A percentile compares a stretch with the other conserved stretches of the same genome.
Conservation (phyloP, 2,329 filamentous ascomycete species). For the Ceratocystis eucalypticola region DNA sequence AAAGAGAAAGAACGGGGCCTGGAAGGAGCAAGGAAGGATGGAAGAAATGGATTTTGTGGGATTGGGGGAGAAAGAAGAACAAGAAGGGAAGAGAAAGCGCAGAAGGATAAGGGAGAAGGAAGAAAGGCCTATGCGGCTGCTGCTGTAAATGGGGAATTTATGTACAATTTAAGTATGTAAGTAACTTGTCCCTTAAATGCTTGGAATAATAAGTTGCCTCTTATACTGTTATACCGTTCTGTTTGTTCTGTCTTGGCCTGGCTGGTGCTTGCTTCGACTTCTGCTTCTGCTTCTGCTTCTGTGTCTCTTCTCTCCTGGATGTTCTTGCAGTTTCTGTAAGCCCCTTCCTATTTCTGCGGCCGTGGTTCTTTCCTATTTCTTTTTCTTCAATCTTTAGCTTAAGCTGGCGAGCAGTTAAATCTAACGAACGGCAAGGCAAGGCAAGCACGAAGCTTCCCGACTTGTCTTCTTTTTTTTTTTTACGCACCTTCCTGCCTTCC, state of each 20-base stretch:
- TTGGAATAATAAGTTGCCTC: background rate
- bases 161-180: background rate
- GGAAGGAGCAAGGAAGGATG: background rate
- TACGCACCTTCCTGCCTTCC: conserved; percentile 2
- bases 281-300: conserved; percentile 13
- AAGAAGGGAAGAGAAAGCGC: background rate
- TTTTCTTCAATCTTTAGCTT: background rate
- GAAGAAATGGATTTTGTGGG: background rate
- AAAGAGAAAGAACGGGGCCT: background rate
- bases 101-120: background rate
- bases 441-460: too few relatives aligned
- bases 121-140: background rate
- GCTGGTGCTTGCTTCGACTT: conserved; percentile 3
- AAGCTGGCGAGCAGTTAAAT: too few relatives aligned
- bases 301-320: conserved; percentile 18
- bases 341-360: conserved; percentile 3
- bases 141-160: conserved; percentile 20
- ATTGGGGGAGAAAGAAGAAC: background rate
- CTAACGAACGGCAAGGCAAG: too few relatives aligned
- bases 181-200: background rate
- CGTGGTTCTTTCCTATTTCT: background rate
- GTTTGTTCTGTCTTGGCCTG: background rate
- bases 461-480: background rate
- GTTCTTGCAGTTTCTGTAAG: conserved; percentile 10
- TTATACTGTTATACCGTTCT: background rate